Evolutionary conservation across 2,329 filamentous ascomycete species (phyloP).

Genomic region (Gnomoniopsis smithogilvyi): DNA sequence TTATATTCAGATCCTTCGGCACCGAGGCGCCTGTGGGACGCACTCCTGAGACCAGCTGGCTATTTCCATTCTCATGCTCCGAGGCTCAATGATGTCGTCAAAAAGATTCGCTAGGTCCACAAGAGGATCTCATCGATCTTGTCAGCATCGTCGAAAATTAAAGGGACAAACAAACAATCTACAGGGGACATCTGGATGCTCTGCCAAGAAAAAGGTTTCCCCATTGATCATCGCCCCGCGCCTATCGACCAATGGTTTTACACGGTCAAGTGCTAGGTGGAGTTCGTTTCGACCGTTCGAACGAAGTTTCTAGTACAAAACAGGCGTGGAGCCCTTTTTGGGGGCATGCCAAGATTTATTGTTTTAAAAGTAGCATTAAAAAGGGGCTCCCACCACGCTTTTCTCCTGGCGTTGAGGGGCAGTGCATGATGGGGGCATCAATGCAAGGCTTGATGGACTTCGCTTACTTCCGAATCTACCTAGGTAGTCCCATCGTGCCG

Average conservation of each 20-base stretch:
- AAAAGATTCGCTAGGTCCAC: not conserved
- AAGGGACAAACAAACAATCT: not conserved
- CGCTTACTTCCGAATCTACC: not conserved
- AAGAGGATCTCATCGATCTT: not conserved
- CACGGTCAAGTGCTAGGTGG: not conserved
- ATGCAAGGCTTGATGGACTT: not conserved
- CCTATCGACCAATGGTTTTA: constrained; percentile 11
- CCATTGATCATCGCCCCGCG: not conserved
- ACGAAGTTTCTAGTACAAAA: constrained; percentile 6
- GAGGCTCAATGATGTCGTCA: not conserved
- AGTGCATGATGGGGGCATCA: not conserved
- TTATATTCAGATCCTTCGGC: not conserved
- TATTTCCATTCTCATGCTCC: not conserved
- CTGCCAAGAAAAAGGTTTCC: constrained; percentile 8
- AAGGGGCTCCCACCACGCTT: not conserved
- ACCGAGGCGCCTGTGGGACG: not conserved
- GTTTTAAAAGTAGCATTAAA: not conserved
- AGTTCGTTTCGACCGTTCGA: not conserved
- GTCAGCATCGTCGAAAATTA: not conserved
- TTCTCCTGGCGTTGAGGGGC: not conserved
- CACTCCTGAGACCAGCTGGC: not conserved
- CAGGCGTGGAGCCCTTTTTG: not conserved
- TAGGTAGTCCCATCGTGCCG: not conserved
- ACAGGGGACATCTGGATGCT: not conserved
- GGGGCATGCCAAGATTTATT: not conserved